Evolutionary conservation across 352 stramenopile genomes (phyloP), one percentile per base, ranked within the genome.

Genomic region (Globisporangium emineosum): DNA sequence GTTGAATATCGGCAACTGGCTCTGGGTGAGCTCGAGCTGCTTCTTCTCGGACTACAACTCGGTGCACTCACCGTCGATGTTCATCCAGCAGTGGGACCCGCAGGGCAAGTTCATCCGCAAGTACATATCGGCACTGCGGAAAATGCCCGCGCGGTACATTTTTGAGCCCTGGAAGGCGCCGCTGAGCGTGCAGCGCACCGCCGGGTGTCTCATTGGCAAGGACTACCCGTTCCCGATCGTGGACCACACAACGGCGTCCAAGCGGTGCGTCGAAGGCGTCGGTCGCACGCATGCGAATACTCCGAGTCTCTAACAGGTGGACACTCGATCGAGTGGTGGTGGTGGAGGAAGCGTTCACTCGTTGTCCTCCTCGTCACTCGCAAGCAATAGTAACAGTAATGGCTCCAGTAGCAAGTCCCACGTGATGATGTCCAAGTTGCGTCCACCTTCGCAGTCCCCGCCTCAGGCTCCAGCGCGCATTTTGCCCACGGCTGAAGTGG

Each of bases 1-100:
- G 2, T 69, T 99, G n/a, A 99, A 99, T 77, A 89, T 96, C 62
- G 97, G 96, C 75, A 99, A 99, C 68, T 99, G 97, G 96, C 83
- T 97, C 51, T 98, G 97, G 96, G 86, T 99, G 2, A 96, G 81
- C 37, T 96, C 91, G 47, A 97, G 86, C 54, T 91, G 84, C 56
- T 98, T 98, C 72, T 99, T 98, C 70, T 91, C 97, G 54, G 94
- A 99, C 69, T 99, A 98, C 71, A 97, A 96, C 71, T 80, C 91
- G 29, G 96, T 97, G 68, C 97, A 98, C 66, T 97, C 81, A 50
- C 95, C 95, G 7, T 86, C 91, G 30, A 75, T 86, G 27, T 98
- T 97, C 68, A 82, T 87, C 9, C 98, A 98, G 71, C 97, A 97
- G 58, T 98, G 91, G 71, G 96, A 99, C 69, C 78, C 86, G 1